Evolutionary conservation across 2,329 filamentous ascomycete species (phyloP).

Genomic region (Botrytis pseudocinerea): DNA sequence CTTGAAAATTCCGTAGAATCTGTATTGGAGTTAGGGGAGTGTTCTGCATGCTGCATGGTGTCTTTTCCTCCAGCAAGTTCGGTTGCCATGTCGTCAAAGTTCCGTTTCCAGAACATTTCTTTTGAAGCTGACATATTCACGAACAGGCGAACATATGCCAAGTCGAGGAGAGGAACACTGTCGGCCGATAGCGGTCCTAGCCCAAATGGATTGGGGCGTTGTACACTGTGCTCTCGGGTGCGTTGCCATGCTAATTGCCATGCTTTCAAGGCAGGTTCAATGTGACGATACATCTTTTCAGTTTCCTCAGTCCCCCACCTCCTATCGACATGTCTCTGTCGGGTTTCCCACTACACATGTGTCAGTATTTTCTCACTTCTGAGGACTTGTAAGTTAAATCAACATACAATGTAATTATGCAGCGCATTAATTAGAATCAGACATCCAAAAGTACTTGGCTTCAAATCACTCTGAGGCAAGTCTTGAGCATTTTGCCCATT

Average conservation of each 20-base stretch:
- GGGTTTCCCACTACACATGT: slow-evolving; percentile 71
- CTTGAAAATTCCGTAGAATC: slow-evolving; percentile 34
- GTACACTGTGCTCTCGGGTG: slow-evolving; percentile 80
- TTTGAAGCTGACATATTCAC: slow-evolving; percentile 91
- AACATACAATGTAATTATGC: slow-evolving; percentile 77
- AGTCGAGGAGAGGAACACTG: slow-evolving; percentile 84
- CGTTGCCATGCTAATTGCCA: slow-evolving; percentile 93
- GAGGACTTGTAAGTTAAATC: background rate
- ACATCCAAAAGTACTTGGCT: slow-evolving; percentile 89
- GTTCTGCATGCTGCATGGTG: slow-evolving; percentile 70
- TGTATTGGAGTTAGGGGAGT: slow-evolving; percentile 53
- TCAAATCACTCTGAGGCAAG: slow-evolving; percentile 61
- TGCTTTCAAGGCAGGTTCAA: slow-evolving; percentile 88
- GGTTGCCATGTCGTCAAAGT: slow-evolving; percentile 89
- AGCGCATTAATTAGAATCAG: slow-evolving; percentile 89
- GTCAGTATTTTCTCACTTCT: background rate
- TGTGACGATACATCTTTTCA: slow-evolving; percentile 92
- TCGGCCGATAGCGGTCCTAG: slow-evolving; percentile 83
- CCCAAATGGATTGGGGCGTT: slow-evolving; percentile 81
- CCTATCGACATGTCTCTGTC: slow-evolving; percentile 83
- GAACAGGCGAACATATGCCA: slow-evolving; percentile 89
- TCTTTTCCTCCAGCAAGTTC: slow-evolving; percentile 80
- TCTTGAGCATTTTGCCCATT: slow-evolving; percentile 50
- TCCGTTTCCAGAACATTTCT: slow-evolving; percentile 89
- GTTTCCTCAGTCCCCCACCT: slow-evolving; percentile 91